phyloP scores from a whole-genome alignment of 257 asterid species.

The Echium plantagineum region DNA sequence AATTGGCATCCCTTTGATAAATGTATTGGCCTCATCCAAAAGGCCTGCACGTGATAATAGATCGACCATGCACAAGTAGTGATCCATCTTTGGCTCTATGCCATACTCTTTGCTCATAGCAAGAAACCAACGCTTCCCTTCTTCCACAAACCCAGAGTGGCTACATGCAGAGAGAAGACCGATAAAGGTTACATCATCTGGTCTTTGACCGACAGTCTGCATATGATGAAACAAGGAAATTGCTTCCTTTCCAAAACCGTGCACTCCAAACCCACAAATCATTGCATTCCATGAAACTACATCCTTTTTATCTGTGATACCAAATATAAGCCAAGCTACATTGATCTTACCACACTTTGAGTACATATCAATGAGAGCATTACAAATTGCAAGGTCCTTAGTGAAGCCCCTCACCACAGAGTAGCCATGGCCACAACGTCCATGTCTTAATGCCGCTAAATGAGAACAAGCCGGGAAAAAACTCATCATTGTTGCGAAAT shows the following conservation, averaged over 20 bases:
- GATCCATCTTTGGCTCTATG: constrained; percentile 51
- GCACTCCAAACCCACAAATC: constrained; percentile 72
- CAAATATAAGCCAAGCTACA: constrained; percentile 46
- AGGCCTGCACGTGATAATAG: constrained; percentile 67
- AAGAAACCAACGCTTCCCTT: constrained; percentile 49
- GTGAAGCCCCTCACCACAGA: constrained; percentile 55
- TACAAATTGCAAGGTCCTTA: constrained; percentile 43
- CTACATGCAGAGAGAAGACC: constrained; percentile 83
- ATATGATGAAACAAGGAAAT: constrained; percentile 40
- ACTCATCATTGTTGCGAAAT: constrained; percentile 70
- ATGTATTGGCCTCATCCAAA: constrained; percentile 46
- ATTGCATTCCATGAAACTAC: constrained; percentile 86
- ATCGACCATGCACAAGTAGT: constrained; percentile 74
- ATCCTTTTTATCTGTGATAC: constrained; percentile 46
- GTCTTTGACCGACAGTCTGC: constrained; percentile 34
- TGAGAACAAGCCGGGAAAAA: constrained; percentile 83
- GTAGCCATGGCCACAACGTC: constrained; percentile 56
- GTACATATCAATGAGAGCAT: constrained; percentile 78
- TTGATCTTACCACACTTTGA: constrained; percentile 62
- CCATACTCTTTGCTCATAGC: constrained; percentile 46
- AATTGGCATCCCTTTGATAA: constrained; percentile 52
- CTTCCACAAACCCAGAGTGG: constrained; percentile 74
- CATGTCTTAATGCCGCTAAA: constrained; percentile 55
- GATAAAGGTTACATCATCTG: constrained; percentile 62
- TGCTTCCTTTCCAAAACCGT: constrained; percentile 70